A percentile compares a stretch with the other conserved stretches of the same genome.
phyloP scores from a whole-genome alignment of 1,284 basidiomycete species.

The Ustilago cynodontis region DNA sequence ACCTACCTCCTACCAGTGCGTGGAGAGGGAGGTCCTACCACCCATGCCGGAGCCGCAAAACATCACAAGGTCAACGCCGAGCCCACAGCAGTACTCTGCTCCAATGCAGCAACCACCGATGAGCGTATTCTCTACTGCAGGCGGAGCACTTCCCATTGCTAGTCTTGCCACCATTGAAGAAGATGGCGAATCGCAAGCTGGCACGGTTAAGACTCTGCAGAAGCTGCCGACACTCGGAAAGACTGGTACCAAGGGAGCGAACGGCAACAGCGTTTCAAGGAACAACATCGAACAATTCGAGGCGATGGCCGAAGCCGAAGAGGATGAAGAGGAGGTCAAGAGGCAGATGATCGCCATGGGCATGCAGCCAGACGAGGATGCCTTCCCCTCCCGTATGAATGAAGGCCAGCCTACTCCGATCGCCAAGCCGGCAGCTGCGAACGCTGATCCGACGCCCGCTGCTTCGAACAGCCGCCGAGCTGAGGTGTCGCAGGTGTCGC shows the following conservation, averaged over 20 bases:
- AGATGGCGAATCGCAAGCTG: conserved; percentile 59
- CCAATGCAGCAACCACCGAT: conserved; percentile 22
- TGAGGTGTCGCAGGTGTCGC: conserved; percentile 27
- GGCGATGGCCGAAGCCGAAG: conserved; percentile 53
- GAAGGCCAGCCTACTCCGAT: background rate
- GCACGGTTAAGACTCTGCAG: conserved; percentile 53
- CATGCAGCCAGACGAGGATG: conserved; percentile 53
- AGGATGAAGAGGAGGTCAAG: conserved; percentile 59
- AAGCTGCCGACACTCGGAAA: conserved; percentile 50
- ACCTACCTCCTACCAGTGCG: conserved; percentile 10
- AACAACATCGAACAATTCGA: conserved; percentile 59
- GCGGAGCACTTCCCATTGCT: conserved; percentile 21
- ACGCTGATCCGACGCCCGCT: background rate
- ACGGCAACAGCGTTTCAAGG: conserved; percentile 51
- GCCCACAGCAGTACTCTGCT: conserved; percentile 21
- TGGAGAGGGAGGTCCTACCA: conserved; percentile 16
- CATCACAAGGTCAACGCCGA: conserved; percentile 6
- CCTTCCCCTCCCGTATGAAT: conserved; percentile 19
- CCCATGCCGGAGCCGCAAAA: conserved; percentile 40
- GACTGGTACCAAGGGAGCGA: conserved; percentile 28
- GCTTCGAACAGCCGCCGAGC: conserved; percentile 17
- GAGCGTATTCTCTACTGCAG: background rate
- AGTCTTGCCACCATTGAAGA: conserved; percentile 61
- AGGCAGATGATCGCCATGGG: conserved; percentile 52
- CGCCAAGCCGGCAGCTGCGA: background rate